Conservation (phyloP, 2,329 filamentous ascomycete species). For the Diaporthe citri region DNA sequence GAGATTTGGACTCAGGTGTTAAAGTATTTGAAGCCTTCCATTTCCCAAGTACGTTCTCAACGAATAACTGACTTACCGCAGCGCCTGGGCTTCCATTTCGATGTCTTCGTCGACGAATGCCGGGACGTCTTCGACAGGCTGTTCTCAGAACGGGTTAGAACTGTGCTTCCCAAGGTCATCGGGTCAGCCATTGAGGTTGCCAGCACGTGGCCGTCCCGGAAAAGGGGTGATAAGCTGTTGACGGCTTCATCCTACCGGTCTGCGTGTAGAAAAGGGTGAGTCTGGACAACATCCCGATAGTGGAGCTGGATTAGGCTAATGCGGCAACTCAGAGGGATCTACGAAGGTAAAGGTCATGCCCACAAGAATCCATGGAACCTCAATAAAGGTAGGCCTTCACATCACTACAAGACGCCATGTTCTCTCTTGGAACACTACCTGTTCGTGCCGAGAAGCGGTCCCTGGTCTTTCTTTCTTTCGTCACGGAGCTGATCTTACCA, state of each 20-base stretch:
- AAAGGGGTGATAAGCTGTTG: not conserved
- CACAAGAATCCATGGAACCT: constrained; percentile 4
- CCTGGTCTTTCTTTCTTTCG: not conserved
- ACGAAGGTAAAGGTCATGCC: not conserved
- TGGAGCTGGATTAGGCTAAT: not conserved
- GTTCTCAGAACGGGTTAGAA: not conserved
- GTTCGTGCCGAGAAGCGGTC: too few species aligned
- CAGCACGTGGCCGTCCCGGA: not conserved
- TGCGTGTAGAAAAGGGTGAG: not conserved
- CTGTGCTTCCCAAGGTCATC: not conserved
- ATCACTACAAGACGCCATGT: not conserved
- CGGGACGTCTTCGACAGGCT: not conserved
- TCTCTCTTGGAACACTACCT: not conserved
- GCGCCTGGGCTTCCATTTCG: not conserved
- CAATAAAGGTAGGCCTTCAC: not conserved
- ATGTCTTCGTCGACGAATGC: not conserved
- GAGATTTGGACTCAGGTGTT: not conserved
- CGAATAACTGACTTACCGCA: not conserved
- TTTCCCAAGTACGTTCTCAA: not conserved
- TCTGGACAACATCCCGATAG: not conserved
- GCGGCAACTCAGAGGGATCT: not conserved
- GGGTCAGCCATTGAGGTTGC: not conserved
- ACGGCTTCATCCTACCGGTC: not conserved
- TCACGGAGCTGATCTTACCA: not conserved
- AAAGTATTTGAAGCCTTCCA: not conserved